Evolutionary conservation across 1,284 basidiomycete species (phyloP).

Genomic region (Mycena citricolor): DNA sequence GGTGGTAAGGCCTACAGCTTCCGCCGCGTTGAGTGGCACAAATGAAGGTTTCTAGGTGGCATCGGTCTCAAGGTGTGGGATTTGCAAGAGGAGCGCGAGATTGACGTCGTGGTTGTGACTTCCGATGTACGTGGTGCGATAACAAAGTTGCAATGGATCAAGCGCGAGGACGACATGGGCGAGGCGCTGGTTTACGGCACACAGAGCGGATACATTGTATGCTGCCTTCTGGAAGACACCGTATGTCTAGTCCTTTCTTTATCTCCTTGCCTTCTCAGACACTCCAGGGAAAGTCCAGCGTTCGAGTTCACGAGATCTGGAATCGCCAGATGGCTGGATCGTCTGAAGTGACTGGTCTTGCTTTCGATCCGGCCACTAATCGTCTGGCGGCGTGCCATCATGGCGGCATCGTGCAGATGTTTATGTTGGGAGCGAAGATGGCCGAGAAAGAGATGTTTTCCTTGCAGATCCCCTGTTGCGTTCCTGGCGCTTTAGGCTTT

Average conservation of each 20-base stretch:
- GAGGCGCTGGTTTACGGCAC: slow-evolving; percentile 18
- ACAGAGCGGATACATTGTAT: slow-evolving; percentile 12
- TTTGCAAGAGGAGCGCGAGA: slow-evolving; percentile 8
- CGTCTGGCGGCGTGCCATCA: slow-evolving; percentile 19
- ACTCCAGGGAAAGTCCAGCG: too few species aligned
- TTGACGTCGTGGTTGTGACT: slow-evolving; percentile 5
- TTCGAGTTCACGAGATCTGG: slow-evolving; percentile 5
- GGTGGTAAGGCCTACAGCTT: too few species aligned
- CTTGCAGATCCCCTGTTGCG: slow-evolving; percentile 13
- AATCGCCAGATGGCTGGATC: background rate
- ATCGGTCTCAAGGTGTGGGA: slow-evolving; percentile 20
- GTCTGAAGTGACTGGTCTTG: slow-evolving; percentile 16
- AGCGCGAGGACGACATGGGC: slow-evolving; percentile 16
- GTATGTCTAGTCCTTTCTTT: too few species aligned
- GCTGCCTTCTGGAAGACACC: slow-evolving; percentile 10
- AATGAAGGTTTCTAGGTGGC: too few species aligned
- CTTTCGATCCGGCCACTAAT: slow-evolving; percentile 15
- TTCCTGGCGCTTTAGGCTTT: slow-evolving; percentile 22
- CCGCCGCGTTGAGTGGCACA: too few species aligned
- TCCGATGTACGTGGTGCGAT: slow-evolving; percentile 11
- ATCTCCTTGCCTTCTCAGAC: too few species aligned
- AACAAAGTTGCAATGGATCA: slow-evolving; percentile 16
- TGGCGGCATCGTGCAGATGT: slow-evolving; percentile 21
- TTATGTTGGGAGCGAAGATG: slow-evolving; percentile 16
- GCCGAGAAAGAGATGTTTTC: slow-evolving; percentile 17